Evolutionary conservation across 2,329 filamentous ascomycete genomes (phyloP), one percentile per base, ranked within the genome.

Genomic region (Talaromyces marneffei): DNA sequence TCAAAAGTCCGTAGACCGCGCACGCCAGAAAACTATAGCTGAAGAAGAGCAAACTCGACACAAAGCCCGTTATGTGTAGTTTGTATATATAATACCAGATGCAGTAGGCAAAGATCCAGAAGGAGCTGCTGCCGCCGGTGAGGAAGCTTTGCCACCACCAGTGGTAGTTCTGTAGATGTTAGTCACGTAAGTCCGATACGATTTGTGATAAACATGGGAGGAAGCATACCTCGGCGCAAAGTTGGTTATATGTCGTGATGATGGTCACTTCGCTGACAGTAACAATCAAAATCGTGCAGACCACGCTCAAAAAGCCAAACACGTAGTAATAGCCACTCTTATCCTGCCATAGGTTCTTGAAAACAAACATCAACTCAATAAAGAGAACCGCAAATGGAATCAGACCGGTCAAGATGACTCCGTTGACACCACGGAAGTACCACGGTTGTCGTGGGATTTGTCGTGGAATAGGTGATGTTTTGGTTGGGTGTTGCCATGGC

Each of bases 91-190:
- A 95, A 78, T 93, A 95, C 87, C 90, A 96, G 55, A 87, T 79
- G 72, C 89, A 90, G 77, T 94, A 95, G 39, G 85, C 72, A 71
- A 93, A 94, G 39, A 96, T 85, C 90, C 91, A 96, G 63, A 91
- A 74, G 6, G 88, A 85, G 67, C 87, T 91, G 67, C 87, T 85
- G 53, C 87, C 88, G 48, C 91, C 91, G 8, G 92, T 84, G 54
- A 90, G 76, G 78, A 96, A 94, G 57, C 88, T 91, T 73, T 90
- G 89, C 91, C 91, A 95, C 90, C 90, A 94, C 91, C 91, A 96
- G 72, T 91, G 84, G 75, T 94, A 88, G 74, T 95, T 92, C 82
- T 85, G 50, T 25, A 61, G 1, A 46, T 23, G 44, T 39, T 42
- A 44, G 53, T 31, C 18, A 7, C 2, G 18, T n/a, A 20, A 12